phyloP scores from a whole-genome alignment of 139 green algal species.

The Klebsormidium nitens region DNA sequence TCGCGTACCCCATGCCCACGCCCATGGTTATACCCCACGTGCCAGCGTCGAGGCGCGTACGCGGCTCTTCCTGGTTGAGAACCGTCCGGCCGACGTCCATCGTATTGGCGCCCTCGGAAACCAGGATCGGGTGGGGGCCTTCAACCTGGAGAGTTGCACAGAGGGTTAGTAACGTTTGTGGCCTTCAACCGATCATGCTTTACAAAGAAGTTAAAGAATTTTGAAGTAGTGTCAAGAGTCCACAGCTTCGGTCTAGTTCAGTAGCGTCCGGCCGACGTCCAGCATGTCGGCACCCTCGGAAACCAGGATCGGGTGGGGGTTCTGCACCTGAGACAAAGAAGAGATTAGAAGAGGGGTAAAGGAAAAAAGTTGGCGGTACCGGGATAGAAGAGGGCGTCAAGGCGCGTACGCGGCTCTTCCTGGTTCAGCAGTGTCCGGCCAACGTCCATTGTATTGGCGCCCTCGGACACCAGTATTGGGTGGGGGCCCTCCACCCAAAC shows the following conservation, averaged over 20 bases:
- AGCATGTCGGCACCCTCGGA: constrained; percentile 74
- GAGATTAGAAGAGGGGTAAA: no score
- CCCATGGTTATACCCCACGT: constrained; percentile 84
- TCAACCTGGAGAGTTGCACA: no score
- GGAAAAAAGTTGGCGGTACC: no score
- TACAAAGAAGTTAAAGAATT: no score
- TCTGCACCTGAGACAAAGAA: no score
- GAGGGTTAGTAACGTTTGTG: no score
- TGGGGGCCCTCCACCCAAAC: no score
- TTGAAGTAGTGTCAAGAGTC: no score
- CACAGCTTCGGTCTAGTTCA: no score
- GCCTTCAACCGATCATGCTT: no score
- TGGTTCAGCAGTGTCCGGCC: constrained; percentile 16
- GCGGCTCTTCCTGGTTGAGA: constrained; percentile 39
- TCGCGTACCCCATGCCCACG: constrained; percentile 65
- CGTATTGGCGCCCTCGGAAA: constrained; percentile 66
- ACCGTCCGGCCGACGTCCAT: constrained; percentile 62
- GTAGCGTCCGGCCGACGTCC: constrained; percentile 50
- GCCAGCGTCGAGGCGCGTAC: constrained; percentile 67
- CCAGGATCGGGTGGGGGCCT: constrained; percentile 17
- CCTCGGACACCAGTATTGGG: no score
- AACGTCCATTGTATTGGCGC: constrained; percentile 83
- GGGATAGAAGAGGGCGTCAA: no score
- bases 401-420: constrained; percentile 50
- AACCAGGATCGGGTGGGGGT: constrained; percentile 17